Conservation (phyloP, 2,329 filamentous ascomycete species). For the Stagonosporopsis rhizophila region DNA sequence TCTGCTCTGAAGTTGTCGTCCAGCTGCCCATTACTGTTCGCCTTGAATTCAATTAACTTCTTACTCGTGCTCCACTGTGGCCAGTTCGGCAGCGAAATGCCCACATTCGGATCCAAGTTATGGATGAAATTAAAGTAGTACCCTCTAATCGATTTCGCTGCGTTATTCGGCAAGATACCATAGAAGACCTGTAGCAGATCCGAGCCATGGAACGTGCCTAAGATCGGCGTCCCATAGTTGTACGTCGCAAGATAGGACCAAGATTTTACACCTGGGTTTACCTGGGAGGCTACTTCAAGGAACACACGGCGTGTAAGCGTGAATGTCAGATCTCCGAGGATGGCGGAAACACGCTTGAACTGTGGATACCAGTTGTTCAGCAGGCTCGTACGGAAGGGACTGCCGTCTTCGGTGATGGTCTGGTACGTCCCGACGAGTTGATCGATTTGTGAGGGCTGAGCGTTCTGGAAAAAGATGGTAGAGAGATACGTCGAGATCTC, state of each 20-base stretch:
- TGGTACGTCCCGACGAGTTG: slow-evolving; percentile 69
- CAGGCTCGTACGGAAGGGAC: slow-evolving; percentile 72
- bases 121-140: slow-evolving; percentile 79
- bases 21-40: slow-evolving; percentile 48
- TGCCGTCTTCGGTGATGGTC: slow-evolving; percentile 64
- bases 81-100: slow-evolving; percentile 56
- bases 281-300: slow-evolving; percentile 57
- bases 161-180: slow-evolving; percentile 68
- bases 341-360: slow-evolving; percentile 77
- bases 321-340: slow-evolving; percentile 78
- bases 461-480: slow-evolving; percentile 66
- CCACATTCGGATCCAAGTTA: slow-evolving; percentile 72
- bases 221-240: slow-evolving; percentile 71
- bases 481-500: slow-evolving; percentile 69
- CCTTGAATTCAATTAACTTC: slow-evolving; percentile 60
- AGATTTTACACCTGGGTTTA: slow-evolving; percentile 65
- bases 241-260: slow-evolving; percentile 82
- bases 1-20: slow-evolving; percentile 59
- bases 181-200: slow-evolving; percentile 75
- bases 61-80: slow-evolving; percentile 60
- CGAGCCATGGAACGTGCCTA: slow-evolving; percentile 78
- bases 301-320: slow-evolving; percentile 73
- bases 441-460: slow-evolving; percentile 60
- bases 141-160: slow-evolving; percentile 64
- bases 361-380: slow-evolving; percentile 78